Evolutionary conservation across 116 monocot species (phyloP), one percentile per base, ranked within the genome.

Genomic region (Cymodocea nodosa): DNA sequence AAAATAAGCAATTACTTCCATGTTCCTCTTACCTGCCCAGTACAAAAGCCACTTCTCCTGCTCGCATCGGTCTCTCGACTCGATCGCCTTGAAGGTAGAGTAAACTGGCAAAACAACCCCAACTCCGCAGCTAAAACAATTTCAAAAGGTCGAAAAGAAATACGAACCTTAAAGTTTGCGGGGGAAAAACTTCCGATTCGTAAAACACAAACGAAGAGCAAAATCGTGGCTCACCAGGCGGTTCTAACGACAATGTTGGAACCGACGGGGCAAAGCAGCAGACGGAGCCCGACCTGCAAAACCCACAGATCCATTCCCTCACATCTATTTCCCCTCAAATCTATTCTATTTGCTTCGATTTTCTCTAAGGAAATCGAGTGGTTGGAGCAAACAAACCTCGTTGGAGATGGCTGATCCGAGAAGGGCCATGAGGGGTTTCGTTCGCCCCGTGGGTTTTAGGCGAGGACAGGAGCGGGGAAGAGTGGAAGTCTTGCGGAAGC

Each of bases 1-100:
- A 63, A 22, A 55, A 50, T 0, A 34, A 49, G 49, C 16, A 15
- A 40, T 40, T 20, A 53, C n/a, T 15, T 69, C 30, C 30, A 30
- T 30, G 30, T 30, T 30, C n/a, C n/a, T n/a, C 79, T 54, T 65
- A 98, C 92, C 92, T 84, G 92, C 84, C 98, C 98, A 92, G 76
- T 99, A 99, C 25, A 89, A 36, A 69, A 99, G 89, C 86, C 89
- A 89, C 68, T 68, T 92, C 34, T 99, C 75, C 71, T 91, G 89
- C 20, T 92, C 92, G 65, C 52, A 71, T 35, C 48, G 65, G 51
- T 92, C 81, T 63, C 81, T 92, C 30, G 71, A 81, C 78, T 98
- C 92, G 58, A 98, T 89, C 52, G 98, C 89, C 79, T 92, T 98
- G 78, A 92, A 98, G 54, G 98, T 98, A 54, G 84, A 89, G 74